Base-by-base conservation (phyloP, 2,329 filamentous ascomycete species). In the Orbilia ellipsospora region DNA sequence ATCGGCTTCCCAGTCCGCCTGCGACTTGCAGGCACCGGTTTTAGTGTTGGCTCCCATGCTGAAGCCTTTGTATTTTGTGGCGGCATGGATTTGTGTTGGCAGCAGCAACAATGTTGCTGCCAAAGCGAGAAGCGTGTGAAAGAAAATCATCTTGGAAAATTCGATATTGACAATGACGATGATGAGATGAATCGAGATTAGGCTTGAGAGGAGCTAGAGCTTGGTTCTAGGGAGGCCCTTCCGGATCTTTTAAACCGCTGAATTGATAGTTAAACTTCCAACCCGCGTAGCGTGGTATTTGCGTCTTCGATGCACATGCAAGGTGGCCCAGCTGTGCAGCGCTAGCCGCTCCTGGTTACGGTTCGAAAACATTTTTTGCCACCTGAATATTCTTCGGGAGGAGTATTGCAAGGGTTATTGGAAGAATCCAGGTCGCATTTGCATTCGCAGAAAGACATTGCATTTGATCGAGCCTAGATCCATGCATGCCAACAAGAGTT, bases 11-110 rank as follows among this genome's bases (percentile, higher is more conserved):
- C 82, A 83, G 60, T 83, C 79, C 4, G 75, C 83, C 79, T 52
- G 57, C 36, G 70, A 81, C 62, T 83, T 83, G 80, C 83, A 84
- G 18, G 79, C 80, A 20, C 83, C 83, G 54, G 83, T 57, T 44
- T 62, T 70, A 66, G 44, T 77, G 51, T 67, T 55, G 28, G 57
- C 59, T 8, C 72, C 72, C 51, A 75, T 64, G 36, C 72, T 75
- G 28, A 75, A 75, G 44, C 72, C 72, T 45, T 65, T 69, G 31
- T 55, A 69, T 52, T 48, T 15, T 1, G 48, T 40, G 16, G 56
- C 64, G n/a, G 72, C 72, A 7, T 62, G 18, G 13, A 60, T 75
- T 15, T 59, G 59, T 5, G 59, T 42, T n/a, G 72, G 72, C 18
- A 68, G 51, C 42, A 75, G 72, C 59, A 69, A 31, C 54, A 69